These are phyloP conservation scores for Hebeloma cylindrosporum DNA, from an alignment of 768 basidiomycete genomes.

Conservation along the genomic window DNA sequence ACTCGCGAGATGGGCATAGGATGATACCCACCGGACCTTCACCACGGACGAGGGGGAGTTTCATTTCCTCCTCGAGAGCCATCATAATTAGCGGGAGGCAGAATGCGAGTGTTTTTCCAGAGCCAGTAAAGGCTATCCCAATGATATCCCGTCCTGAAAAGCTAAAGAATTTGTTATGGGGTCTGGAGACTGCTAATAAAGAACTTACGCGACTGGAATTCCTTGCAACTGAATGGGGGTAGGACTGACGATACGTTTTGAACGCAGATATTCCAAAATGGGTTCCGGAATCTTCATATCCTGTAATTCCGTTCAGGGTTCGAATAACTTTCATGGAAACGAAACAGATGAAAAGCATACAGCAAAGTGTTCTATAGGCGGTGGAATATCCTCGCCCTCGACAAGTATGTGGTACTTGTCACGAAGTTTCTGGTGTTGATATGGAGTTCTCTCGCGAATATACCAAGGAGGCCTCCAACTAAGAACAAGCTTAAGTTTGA, in stretches of 20 bases:
- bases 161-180: conserved; percentile 40
- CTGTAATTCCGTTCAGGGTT: conserved; percentile 36
- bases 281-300: conserved; percentile 98
- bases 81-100: conserved; percentile 98
- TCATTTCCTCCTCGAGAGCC: conserved; percentile 90
- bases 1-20: conserved; percentile 94
- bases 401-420: conserved; percentile 93
- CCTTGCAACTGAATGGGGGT: conserved; percentile 98
- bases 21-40: conserved; percentile 98
- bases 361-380: conserved; percentile 86
- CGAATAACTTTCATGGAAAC: conserved; percentile 4
- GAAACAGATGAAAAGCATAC: conserved; percentile 37
- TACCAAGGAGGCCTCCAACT: conserved; percentile 91
- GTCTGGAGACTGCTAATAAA: conserved; percentile 8
- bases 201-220: conserved; percentile 87
- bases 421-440: conserved; percentile 71
- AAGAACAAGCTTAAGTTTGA: conserved; percentile 6
- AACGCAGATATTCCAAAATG: conserved; percentile 78
- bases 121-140: conserved; percentile 98
- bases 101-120: conserved; percentile 98
- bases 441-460: conserved; percentile 67
- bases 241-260: conserved; percentile 81
- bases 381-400: conserved; percentile 93
- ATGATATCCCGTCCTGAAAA: conserved; percentile 97
- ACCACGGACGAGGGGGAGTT: conserved; percentile 84